phyloP scores from a whole-genome alignment of 139 green algal species.

The Closterium sp. region DNA sequence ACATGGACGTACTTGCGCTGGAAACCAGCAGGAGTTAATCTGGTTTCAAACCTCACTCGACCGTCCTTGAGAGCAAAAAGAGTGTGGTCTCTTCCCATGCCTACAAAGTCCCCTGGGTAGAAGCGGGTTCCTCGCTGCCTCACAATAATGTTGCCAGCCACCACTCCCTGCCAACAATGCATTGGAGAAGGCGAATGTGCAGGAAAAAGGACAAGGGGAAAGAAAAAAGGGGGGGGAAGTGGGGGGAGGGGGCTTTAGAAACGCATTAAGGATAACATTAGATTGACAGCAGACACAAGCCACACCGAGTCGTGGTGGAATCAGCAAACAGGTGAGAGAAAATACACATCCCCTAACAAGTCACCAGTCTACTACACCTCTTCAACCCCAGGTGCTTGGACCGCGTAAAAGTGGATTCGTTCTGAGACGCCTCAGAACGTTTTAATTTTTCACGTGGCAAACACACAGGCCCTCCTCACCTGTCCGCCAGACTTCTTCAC shows the following conservation, averaged over 20 bases:
- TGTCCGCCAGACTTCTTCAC: conserved; percentile 84
- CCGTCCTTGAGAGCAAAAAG: conserved; percentile 77
- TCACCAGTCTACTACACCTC: no score
- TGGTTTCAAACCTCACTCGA: conserved; percentile 65
- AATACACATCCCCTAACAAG: no score
- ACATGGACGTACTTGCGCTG: conserved; percentile 33
- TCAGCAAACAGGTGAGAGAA: no score
- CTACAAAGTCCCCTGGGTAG: conserved; percentile 78
- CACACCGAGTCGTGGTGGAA: no score
- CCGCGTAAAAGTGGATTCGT: not conserved
- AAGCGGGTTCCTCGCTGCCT: conserved; percentile 88
- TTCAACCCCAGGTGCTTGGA: not conserved
- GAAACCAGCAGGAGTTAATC: not conserved
- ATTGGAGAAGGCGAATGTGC: not conserved
- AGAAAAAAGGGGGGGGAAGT: not conserved
- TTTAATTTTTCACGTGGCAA: not conserved
- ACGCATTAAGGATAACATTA: not conserved
- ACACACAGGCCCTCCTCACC: not conserved
- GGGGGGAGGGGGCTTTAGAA: not conserved
- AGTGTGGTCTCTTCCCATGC: conserved; percentile 87
- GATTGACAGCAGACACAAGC: no score
- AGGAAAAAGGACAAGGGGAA: not conserved
- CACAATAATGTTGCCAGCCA: conserved; percentile 89
- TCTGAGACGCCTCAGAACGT: not conserved
- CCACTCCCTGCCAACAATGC: conserved; percentile 43